These are phyloP conservation scores for Steccherinum ochraceum DNA, from an alignment of 768 basidiomycete species.

Conservation along the genomic window DNA sequence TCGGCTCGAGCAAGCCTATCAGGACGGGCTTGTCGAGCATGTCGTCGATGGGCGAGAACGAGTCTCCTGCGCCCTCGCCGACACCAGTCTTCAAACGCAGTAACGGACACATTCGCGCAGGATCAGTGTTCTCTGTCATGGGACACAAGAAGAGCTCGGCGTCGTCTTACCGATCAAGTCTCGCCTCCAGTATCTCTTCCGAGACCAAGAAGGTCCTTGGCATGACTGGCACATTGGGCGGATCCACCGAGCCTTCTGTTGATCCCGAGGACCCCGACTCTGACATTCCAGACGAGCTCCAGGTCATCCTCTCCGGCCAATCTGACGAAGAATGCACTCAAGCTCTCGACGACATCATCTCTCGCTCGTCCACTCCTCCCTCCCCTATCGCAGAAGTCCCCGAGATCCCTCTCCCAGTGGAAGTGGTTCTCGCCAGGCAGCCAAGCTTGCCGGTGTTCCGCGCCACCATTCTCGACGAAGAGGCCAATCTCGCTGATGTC, in stretches of 20 bases:
- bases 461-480: slow-evolving; percentile 39
- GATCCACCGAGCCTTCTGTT: slow-evolving; percentile 39
- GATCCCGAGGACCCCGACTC: slow-evolving; percentile 63
- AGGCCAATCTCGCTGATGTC: slow-evolving; percentile 27
- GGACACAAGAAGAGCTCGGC: slow-evolving; percentile 13
- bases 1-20: slow-evolving; percentile 28
- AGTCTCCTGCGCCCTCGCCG: slow-evolving; percentile 15
- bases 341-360: slow-evolving; percentile 33
- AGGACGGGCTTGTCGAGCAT: slow-evolving; percentile 19
- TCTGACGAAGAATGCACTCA: slow-evolving; percentile 25
- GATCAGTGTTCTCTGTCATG: slow-evolving; percentile 18
- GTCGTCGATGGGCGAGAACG: slow-evolving; percentile 12
- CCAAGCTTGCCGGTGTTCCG: slow-evolving; percentile 32
- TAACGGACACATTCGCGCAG: slow-evolving; percentile 17
- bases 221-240: slow-evolving; percentile 63
- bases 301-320: slow-evolving; percentile 47
- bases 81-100: slow-evolving; percentile 31
- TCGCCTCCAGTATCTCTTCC: slow-evolving; percentile 30
- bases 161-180: slow-evolving; percentile 13
- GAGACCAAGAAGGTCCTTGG: slow-evolving; percentile 54
- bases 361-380: slow-evolving; percentile 16
- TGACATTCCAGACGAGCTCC: slow-evolving; percentile 77
- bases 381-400: slow-evolving; percentile 38
- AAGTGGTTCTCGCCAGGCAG: slow-evolving; percentile 13
- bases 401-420: slow-evolving; percentile 29